Conservation (phyloP, 495 filamentous ascomycete genomes). For the Recurvomyces mirabilis region DNA sequence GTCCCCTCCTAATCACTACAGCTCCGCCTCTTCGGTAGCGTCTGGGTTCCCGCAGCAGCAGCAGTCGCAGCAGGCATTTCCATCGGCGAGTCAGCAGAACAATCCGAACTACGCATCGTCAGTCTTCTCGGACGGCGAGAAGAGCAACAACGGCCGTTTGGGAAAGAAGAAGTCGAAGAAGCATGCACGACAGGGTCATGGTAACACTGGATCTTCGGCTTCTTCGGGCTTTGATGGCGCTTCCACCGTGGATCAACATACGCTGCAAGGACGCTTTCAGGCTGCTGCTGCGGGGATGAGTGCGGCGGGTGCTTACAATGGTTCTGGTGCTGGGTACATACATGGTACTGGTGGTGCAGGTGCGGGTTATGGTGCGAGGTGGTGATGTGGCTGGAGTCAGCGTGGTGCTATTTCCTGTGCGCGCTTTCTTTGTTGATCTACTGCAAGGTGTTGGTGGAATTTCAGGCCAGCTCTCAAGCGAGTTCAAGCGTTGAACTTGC, state of each 20-base stretch:
- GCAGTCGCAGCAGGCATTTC: neutral
- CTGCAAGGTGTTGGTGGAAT: slow-evolving; percentile 5
- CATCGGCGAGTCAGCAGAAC: neutral
- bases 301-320: slow-evolving; percentile 95
- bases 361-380: neutral
- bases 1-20: slow-evolving; percentile 9
- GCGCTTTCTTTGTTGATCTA: slow-evolving; percentile 1
- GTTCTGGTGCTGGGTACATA: slow-evolving; percentile 40
- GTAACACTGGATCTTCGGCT: slow-evolving; percentile 99
- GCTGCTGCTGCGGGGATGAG: slow-evolving; percentile 70
- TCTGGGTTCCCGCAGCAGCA: neutral
- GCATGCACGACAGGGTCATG: slow-evolving; percentile 94
- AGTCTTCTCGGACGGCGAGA: slow-evolving; percentile 32
- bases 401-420: neutral
- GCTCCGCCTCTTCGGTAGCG: slow-evolving; percentile 45
- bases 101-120: neutral
- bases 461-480: no score
- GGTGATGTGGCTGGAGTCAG: neutral
- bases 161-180: slow-evolving; percentile 76
- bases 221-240: slow-evolving; percentile 98
- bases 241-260: slow-evolving; percentile 60
- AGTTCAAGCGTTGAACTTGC: neutral
- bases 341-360: neutral
- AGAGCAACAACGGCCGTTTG: slow-evolving; percentile 41
- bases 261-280: slow-evolving; percentile 95